phyloP scores from a whole-genome alignment of 2,329 filamentous ascomycete species.

The Verticillium zaregamsianum region DNA sequence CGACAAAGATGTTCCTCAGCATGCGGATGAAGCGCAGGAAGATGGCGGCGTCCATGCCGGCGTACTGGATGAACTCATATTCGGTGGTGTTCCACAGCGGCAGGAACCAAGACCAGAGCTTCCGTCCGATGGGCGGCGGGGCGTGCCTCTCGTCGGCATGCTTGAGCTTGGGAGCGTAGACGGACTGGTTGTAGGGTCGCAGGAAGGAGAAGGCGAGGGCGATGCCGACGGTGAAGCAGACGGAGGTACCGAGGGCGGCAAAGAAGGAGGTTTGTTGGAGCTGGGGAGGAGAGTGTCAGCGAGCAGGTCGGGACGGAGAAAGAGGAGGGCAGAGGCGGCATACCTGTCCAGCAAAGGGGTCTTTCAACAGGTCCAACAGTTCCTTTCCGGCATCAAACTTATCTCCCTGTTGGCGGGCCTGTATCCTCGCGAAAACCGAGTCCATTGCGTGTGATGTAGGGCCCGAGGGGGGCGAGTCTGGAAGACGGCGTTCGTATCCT shows the following conservation, averaged over 20 bases:
- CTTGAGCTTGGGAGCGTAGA: conserved; percentile 92
- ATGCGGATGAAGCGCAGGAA: conserved; percentile 87
- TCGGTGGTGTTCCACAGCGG: conserved; percentile 78
- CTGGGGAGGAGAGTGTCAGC: conserved; percentile 19
- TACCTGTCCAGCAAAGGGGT: conserved; percentile 48
- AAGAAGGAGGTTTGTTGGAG: conserved; percentile 59
- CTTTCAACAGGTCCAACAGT: conserved; percentile 43
- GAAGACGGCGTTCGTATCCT: neutral
- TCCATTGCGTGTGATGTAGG: neutral
- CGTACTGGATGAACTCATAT: conserved; percentile 69
- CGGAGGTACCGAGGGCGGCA: conserved; percentile 74
- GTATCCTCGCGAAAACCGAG: neutral
- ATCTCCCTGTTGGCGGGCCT: neutral
- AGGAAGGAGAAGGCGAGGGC: conserved; percentile 82
- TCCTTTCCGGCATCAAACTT: conserved; percentile 31
- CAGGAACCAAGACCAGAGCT: conserved; percentile 81
- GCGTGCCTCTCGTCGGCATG: conserved; percentile 87
- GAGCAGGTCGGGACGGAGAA: neutral
- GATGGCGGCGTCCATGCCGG: conserved; percentile 86
- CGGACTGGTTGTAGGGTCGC: conserved; percentile 83
- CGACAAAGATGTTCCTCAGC: conserved; percentile 85
- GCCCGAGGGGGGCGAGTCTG: neutral
- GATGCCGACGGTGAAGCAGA: conserved; percentile 70
- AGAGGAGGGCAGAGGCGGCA: neutral
- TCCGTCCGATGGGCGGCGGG: conserved; percentile 80